Percentiles rank a stretch among this genome's conserved stretches.
Evolutionary conservation across 345 rosid species (phyloP).

Genomic region (Ricinus communis): DNA sequence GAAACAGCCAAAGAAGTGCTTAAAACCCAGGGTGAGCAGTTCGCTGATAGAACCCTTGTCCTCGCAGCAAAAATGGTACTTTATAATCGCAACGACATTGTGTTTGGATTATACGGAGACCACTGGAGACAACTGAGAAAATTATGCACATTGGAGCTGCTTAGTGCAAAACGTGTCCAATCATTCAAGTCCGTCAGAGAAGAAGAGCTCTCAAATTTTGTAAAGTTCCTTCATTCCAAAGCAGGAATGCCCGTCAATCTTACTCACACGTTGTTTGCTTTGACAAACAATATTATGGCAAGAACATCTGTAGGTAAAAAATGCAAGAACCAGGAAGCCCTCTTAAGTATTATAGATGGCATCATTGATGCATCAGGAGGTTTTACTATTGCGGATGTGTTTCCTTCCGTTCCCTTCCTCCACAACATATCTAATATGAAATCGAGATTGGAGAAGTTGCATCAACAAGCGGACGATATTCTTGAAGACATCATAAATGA

Average conservation of each 20-base stretch:
- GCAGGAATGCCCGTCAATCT: constrained; percentile 11
- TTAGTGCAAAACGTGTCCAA: constrained; percentile 20
- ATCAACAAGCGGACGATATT: too few relatives aligned
- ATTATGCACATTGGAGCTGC: constrained; percentile 16
- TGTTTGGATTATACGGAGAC: constrained; percentile 22
- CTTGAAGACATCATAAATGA: too few relatives aligned
- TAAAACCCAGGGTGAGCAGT: constrained; percentile 29
- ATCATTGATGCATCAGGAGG: neutral
- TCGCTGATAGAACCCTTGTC: constrained; percentile 21
- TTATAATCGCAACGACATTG: constrained; percentile 13
- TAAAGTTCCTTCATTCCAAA: constrained; percentile 1
- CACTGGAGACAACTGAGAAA: constrained; percentile 32
- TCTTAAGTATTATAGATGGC: neutral
- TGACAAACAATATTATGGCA: constrained; percentile 8
- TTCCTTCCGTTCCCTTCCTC: constrained; percentile 5
- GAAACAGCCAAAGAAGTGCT: constrained; percentile 29
- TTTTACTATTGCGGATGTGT: constrained; percentile 1
- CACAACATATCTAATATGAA: too few relatives aligned
- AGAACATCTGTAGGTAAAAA: constrained; percentile 25
- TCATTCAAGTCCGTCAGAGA: constrained; percentile 18
- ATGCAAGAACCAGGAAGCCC: constrained; percentile 13
- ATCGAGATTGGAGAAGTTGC: too few relatives aligned
- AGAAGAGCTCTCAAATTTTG: constrained; percentile 16
- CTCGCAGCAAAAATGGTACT: neutral
- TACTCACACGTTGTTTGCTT: constrained; percentile 7